These are phyloP conservation scores for Achlya hypogyna DNA, from an alignment of 352 stramenopile genomes.

Conservation along the genomic window DNA sequence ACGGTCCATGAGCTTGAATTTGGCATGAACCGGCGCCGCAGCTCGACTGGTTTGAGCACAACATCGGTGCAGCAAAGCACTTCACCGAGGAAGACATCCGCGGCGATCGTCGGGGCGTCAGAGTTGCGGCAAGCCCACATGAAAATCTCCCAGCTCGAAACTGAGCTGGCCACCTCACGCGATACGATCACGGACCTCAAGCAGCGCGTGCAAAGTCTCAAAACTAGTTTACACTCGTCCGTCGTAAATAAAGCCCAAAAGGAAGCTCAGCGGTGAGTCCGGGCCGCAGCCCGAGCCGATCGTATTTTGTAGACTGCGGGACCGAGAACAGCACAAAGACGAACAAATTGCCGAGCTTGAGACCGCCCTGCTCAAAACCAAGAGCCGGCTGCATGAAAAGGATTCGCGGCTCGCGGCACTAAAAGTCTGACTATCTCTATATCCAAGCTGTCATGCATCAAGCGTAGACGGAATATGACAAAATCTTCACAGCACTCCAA, in stretches of 20 bases:
- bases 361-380: conserved; percentile 36
- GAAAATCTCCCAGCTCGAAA: conserved; percentile 15
- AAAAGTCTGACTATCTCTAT: conserved; percentile 24
- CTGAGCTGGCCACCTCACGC: background rate
- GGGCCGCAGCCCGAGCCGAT: background rate
- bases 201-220: background rate
- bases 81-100: background rate
- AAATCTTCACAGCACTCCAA: conserved; percentile 53
- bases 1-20: background rate
- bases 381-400: conserved; percentile 23
- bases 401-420: conserved; percentile 26
- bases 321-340: background rate
- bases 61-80: background rate
- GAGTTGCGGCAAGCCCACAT: conserved; percentile 3
- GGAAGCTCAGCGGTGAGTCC: conserved; percentile 6
- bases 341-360: conserved; percentile 24
- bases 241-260: conserved; percentile 8
- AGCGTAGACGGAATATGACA: conserved; percentile 61
- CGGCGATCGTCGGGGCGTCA: background rate
- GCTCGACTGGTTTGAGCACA: background rate
- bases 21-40: background rate
- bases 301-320: background rate
- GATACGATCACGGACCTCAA: conserved; percentile 6
- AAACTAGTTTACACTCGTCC: background rate
- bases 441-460: conserved; percentile 36